Conservation (phyloP, 202 grass and related monocot genomes). For the Panicum virgatum region DNA sequence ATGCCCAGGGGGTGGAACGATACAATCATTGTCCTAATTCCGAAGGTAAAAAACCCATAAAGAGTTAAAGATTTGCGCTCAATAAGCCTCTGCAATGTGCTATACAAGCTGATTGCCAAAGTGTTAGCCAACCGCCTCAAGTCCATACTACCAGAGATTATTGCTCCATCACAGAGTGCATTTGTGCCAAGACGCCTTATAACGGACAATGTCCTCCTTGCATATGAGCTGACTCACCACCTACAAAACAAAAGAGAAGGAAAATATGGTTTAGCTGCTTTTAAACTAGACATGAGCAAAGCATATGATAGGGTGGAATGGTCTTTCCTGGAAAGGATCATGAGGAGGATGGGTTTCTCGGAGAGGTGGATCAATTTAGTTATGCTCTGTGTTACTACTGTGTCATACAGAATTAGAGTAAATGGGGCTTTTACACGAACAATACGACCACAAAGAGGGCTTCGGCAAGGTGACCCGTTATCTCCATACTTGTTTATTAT, state of each 20-base stretch:
- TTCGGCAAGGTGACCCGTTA: not conserved
- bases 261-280: not conserved
- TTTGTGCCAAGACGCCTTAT: too few relatives aligned
- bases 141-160: too few relatives aligned
- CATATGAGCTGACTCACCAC: too few relatives aligned
- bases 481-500: not conserved
- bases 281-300: not conserved
- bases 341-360: not conserved
- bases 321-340: not conserved
- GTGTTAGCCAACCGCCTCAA: too few relatives aligned
- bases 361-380: not conserved
- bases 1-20: too few relatives aligned
- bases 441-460: not conserved
- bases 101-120: too few relatives aligned
- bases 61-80: too few relatives aligned
- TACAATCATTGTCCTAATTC: too few relatives aligned
- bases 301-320: not conserved
- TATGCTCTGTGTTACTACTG: not conserved
- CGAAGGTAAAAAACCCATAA: too few relatives aligned
- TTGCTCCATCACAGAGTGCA: too few relatives aligned
- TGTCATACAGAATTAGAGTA: not conserved
- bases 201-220: too few relatives aligned
- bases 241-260: not conserved
- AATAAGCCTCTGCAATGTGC: too few relatives aligned
- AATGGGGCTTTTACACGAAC: not conserved